These are phyloP conservation scores for Pneumocystis carinii DNA, from an alignment of 1,139 yeast species.

Conservation along the genomic window DNA sequence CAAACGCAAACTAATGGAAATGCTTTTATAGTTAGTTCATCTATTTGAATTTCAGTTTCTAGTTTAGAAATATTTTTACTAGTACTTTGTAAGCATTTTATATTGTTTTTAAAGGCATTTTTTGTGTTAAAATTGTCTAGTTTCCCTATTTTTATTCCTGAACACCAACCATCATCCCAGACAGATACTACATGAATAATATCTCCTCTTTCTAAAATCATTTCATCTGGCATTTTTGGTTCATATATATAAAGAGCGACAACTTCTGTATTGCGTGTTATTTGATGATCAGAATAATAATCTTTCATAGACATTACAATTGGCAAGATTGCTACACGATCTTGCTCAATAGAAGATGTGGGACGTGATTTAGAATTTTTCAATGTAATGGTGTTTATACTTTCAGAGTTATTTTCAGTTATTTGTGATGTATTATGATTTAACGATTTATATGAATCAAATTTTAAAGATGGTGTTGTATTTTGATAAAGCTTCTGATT, in stretches of 20 bases:
- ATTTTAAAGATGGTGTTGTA: background rate
- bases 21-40: background rate
- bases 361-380: background rate
- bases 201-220: constrained; percentile 1
- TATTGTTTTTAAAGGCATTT: background rate
- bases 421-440: background rate
- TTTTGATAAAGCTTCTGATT: background rate
- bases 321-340: background rate
- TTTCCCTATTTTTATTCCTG: background rate
- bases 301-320: background rate
- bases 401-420: background rate
- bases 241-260: constrained; percentile 1
- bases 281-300: background rate
- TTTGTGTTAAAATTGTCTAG: background rate
- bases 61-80: background rate
- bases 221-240: constrained; percentile 2
- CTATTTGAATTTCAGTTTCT: background rate
- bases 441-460: background rate
- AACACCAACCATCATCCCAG: constrained; percentile 2
- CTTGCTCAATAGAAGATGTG: background rate
- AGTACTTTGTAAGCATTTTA: background rate
- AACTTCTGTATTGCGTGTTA: background rate
- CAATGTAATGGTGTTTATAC: background rate
- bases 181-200: constrained; percentile 1
- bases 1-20: constrained; percentile 2